Base-by-base conservation (phyloP, 768 basidiomycete species). In the Hygrocybe punicea region DNA sequence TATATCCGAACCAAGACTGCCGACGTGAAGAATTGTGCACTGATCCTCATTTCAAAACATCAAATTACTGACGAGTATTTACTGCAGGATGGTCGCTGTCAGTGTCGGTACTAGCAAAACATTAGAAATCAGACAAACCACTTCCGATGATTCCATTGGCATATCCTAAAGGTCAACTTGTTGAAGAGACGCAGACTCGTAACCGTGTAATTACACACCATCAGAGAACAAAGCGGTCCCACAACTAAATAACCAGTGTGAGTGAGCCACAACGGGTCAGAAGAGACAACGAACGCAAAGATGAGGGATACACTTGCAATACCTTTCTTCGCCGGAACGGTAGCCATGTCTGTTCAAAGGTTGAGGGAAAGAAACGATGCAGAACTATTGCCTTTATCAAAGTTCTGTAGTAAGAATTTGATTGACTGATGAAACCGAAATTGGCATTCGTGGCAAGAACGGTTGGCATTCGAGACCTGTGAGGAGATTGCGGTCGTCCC, bases 211-310 rank as follows among this genome's bases (percentile, higher is more conserved):
- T 37, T 34, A 36, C 62, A 25, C 71, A 87, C 90, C 91, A 69
- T 93, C 91, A 23, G 90, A 91, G 73, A 93, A 92, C 45, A 93
- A 76, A 42, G 91, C 91, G 2, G 91, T 93, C 65, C 91, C 91
- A 68, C 91, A 92, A 16, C 89, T 91, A 60, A 51, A 47, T 29
- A 51, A 44, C 37, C 55, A 58, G 19, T 46, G 10, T n/a, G 13
- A 49, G 48, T 37, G 37, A 37, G 36, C 5, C 23, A 19, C 3
- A 23, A 9, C 35, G 44, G 29, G 29, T 29, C 29, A 29, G 29
- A 29, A 8, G 47, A 24, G 47, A 14, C 34, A 21, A 78, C 86
- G 47, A 62, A 91, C 90, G 90, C 90, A 67, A 93, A 93, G 66
- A 93, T 89, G 68, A 93, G 84, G 52, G 89, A 89, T 59, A 93